These are phyloP conservation scores for Chytriomyces confervae DNA, from an alignment of 192 early-diverging fungal species.

Conservation along the genomic window DNA sequence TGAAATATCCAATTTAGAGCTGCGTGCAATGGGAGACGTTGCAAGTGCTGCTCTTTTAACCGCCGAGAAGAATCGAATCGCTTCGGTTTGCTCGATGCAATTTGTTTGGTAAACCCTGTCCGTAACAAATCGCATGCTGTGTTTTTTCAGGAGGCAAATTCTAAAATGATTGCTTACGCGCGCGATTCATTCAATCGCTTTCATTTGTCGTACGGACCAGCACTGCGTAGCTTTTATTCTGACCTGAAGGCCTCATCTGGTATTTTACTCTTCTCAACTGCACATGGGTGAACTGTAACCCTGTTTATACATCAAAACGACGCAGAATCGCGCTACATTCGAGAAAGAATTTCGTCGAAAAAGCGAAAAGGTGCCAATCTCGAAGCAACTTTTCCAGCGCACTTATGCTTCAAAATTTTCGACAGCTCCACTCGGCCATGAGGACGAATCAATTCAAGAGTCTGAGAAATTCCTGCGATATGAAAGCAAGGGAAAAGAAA, in stretches of 20 bases:
- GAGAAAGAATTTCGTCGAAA: no score
- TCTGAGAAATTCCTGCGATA: no score
- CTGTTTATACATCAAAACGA: background rate
- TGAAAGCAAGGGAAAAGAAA: no score
- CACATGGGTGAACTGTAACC: background rate
- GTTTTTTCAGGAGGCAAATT: background rate
- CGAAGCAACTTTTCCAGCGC: no score
- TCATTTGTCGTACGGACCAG: conserved; percentile 3
- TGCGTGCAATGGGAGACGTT: background rate
- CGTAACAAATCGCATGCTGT: no score
- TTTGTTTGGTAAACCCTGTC: no score
- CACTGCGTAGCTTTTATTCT: background rate
- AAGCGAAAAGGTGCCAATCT: no score
- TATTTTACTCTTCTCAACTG: background rate
- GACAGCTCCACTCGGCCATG: no score
- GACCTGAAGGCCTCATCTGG: background rate
- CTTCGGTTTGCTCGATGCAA: no score
- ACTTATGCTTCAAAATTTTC: no score
- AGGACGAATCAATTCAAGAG: no score
- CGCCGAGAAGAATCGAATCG: background rate
- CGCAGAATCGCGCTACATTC: background rate
- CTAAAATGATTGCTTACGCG: background rate
- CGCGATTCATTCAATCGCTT: conserved; percentile 13
- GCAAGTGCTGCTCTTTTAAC: background rate
- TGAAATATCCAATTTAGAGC: background rate